Percentiles rank a stretch among this genome's conserved stretches.
Evolutionary conservation across 805 yeast species (phyloP).

Genomic region (Candida sithepensis): DNA sequence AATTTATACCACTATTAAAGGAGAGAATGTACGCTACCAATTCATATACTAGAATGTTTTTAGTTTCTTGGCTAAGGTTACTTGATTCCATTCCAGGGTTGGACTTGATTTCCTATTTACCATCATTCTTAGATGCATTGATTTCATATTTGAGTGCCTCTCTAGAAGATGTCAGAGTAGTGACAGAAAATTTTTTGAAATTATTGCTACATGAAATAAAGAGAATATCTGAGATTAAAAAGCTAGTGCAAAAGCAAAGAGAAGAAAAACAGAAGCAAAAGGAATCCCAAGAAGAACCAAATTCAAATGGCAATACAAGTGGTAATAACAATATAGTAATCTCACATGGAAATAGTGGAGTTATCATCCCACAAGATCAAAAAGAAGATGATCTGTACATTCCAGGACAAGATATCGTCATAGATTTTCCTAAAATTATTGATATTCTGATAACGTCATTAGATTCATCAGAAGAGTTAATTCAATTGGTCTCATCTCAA

Average conservation of each 20-base stretch:
- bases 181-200: constrained; percentile 75
- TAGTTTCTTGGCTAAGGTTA: constrained; percentile 92
- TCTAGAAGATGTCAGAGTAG: constrained; percentile 81
- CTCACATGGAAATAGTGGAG: background rate
- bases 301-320: constrained; percentile 9
- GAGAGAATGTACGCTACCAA: constrained; percentile 91
- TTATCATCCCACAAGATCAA: constrained; percentile 11
- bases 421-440: constrained; percentile 77
- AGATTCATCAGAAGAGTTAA: constrained; percentile 68
- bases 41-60: constrained; percentile 86
- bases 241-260: constrained; percentile 37
- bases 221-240: constrained; percentile 67
- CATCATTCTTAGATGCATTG: constrained; percentile 84
- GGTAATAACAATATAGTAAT: background rate
- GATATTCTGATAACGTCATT: constrained; percentile 79
- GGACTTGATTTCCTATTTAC: constrained; percentile 81
- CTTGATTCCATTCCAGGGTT: constrained; percentile 89
- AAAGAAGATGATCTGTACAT: constrained; percentile 54
- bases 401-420: constrained; percentile 76
- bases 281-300: background rate
- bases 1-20: constrained; percentile 85
- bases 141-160: constrained; percentile 76
- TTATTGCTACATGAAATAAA: constrained; percentile 76
- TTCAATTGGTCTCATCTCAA: constrained; percentile 71
- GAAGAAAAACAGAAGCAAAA: constrained; percentile 26